Percentiles rank a stretch among this genome's conserved stretches.
These are phyloP conservation scores for Liriodendron chinense DNA, from an alignment of 164 flowering plant genomes.

Conservation along the genomic window DNA sequence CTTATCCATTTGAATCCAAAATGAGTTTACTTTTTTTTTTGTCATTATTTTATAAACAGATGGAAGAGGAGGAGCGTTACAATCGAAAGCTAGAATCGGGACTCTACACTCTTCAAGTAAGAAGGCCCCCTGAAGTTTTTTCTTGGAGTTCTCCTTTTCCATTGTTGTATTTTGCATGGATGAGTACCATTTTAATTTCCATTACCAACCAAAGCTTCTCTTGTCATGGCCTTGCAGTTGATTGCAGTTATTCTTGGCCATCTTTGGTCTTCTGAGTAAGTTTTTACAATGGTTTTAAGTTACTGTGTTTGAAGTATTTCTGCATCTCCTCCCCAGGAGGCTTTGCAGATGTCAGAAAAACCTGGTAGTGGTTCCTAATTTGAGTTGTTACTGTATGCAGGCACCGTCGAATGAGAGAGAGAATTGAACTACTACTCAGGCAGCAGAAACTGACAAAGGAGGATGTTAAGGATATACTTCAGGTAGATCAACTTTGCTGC, in stretches of 20 bases:
- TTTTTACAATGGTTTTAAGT: constrained; percentile 1
- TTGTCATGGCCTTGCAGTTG: constrained; percentile 52
- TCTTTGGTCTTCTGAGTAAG: constrained; percentile 98
- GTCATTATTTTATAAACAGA: constrained; percentile 38
- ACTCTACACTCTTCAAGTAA: constrained; percentile 89
- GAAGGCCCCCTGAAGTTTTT: not conserved
- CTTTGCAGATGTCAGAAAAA: not conserved
- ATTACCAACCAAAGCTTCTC: not conserved
- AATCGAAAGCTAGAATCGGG: constrained; percentile 88
- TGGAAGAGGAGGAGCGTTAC: constrained; percentile 95
- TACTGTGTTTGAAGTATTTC: not conserved
- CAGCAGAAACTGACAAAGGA: constrained; percentile 75
- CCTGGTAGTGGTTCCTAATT: not conserved
- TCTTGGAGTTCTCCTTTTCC: not conserved
- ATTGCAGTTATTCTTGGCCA: constrained; percentile 90
- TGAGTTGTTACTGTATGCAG: constrained; percentile 29
- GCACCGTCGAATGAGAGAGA: constrained; percentile 70
- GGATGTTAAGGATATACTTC: constrained; percentile 75
- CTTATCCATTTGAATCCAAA: not conserved
- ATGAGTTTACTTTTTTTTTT: not conserved
- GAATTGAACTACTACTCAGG: constrained; percentile 81
- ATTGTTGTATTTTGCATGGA: not conserved
- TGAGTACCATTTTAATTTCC: not conserved
- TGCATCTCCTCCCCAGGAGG: not conserved
- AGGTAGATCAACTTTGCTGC: constrained; percentile 42